Evolutionary conservation across 1,284 basidiomycete species (phyloP).

Genomic region (Cryptococcus deneoformans): DNA sequence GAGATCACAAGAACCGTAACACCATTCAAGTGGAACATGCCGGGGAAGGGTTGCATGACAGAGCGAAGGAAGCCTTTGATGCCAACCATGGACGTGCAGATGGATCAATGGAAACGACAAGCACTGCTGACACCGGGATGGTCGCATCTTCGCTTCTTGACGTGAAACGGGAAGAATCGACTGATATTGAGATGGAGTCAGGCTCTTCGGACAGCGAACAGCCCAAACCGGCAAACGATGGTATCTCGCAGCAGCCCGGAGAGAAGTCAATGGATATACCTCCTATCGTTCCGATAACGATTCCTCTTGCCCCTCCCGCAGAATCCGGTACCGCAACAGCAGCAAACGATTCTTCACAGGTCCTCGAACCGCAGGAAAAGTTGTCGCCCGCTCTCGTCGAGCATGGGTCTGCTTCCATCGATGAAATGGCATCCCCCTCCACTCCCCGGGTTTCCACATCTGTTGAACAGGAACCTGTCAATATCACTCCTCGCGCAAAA

Average conservation of each 20-base stretch:
- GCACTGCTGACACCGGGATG: not conserved
- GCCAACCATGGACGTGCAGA: constrained; percentile 9
- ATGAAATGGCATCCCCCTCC: constrained; percentile 21
- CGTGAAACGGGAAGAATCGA: constrained; percentile 14
- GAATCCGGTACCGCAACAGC: not conserved
- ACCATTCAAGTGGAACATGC: constrained; percentile 92
- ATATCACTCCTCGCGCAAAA: constrained; percentile 15
- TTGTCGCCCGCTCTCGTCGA: constrained; percentile 13
- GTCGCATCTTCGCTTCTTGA: constrained; percentile 10
- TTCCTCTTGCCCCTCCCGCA: not conserved
- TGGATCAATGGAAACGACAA: not conserved
- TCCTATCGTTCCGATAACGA: constrained; percentile 2
- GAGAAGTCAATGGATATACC: constrained; percentile 9
- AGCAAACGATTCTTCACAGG: not conserved
- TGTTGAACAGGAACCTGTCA: constrained; percentile 8
- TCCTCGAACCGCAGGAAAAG: not conserved
- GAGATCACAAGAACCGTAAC: constrained; percentile 59
- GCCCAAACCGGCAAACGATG: constrained; percentile 9
- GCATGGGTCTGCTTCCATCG: constrained; percentile 9
- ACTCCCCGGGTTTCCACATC: constrained; percentile 26
- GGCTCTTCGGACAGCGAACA: constrained; percentile 22
- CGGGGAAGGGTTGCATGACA: constrained; percentile 39
- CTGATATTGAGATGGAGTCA: constrained; percentile 32
- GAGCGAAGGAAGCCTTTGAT: constrained; percentile 20
- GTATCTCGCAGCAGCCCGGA: constrained; percentile 1